A percentile compares a stretch with the other conserved stretches of the same genome.
These are phyloP conservation scores for Boletus reticuloceps DNA, from an alignment of 768 basidiomycete genomes.

Conservation along the genomic window DNA sequence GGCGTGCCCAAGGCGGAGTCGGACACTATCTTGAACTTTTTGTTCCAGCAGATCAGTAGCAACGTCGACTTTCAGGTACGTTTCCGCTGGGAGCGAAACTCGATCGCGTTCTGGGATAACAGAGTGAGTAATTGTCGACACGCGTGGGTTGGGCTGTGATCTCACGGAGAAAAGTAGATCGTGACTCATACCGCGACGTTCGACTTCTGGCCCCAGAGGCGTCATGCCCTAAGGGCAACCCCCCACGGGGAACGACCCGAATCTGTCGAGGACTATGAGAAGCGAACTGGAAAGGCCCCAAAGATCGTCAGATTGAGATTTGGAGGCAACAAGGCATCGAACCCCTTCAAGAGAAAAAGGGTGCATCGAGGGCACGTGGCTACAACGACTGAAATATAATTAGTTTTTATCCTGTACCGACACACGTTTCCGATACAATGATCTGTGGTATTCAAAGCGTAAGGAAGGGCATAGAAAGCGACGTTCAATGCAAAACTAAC, in stretches of 20 bases:
- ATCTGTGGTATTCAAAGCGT: constrained; percentile 1
- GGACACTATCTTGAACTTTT: constrained; percentile 66
- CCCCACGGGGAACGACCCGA: constrained; percentile 77
- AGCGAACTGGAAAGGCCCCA: constrained; percentile 58
- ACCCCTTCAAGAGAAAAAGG: constrained; percentile 31
- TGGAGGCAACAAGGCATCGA: constrained; percentile 66
- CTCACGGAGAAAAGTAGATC: constrained; percentile 38
- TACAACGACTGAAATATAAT: constrained; percentile 54
- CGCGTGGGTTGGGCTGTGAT: background rate
- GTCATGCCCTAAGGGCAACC: constrained; percentile 79
- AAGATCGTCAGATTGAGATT: constrained; percentile 70
- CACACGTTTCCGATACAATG: background rate
- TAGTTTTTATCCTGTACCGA: constrained; percentile 5
- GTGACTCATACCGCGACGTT: constrained; percentile 79
- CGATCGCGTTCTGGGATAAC: constrained; percentile 87
- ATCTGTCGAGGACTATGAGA: constrained; percentile 73
- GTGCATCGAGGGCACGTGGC: constrained; percentile 42
- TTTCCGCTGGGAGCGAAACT: constrained; percentile 74
- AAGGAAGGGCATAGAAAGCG: background rate
- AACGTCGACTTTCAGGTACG: constrained; percentile 75
- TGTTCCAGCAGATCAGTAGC: constrained; percentile 68
- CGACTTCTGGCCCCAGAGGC: constrained; percentile 75
- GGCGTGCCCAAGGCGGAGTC: constrained; percentile 81
- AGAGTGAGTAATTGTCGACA: constrained; percentile 42
- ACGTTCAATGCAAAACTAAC: constrained; percentile 1